phyloP scores from a whole-genome alignment of 148 eudicot species.

The Selenicereus undatus region DNA sequence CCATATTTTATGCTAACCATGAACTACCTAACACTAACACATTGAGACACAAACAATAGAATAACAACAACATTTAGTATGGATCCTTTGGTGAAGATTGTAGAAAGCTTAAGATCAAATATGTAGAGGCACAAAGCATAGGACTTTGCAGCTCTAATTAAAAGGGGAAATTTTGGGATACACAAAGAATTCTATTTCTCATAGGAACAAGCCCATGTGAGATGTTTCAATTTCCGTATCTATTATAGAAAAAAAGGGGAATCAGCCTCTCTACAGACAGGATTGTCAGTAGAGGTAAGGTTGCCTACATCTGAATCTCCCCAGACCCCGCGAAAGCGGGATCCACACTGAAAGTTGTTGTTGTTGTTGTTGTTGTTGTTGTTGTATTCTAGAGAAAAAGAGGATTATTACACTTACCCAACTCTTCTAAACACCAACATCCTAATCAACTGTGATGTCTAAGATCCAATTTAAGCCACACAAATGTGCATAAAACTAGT shows the following conservation, averaged over 20 bases:
- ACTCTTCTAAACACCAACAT: not conserved
- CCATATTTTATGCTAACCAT: no score
- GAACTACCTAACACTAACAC: not conserved
- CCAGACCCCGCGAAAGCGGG: no score
- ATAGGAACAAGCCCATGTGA: conserved; percentile 35
- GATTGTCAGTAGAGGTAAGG: no score
- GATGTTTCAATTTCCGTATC: not conserved
- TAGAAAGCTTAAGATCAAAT: not conserved
- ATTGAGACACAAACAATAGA: not conserved
- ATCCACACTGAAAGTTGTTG: no score
- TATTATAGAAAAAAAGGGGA: conserved; percentile 14
- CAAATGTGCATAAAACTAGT: conserved; percentile 15
- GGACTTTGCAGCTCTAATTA: not conserved
- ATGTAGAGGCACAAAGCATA: not conserved
- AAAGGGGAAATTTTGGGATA: not conserved
- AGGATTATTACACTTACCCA: conserved; percentile 30
- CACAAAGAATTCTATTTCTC: conserved; percentile 7
- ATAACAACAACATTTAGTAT: not conserved
- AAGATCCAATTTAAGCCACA: conserved; percentile 24
- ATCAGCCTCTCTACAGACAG: no score
- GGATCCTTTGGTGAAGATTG: not conserved
- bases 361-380: no score
- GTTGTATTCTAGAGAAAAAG: no score
- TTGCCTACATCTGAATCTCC: no score
- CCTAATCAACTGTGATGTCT: conserved; percentile 7